These are phyloP conservation scores for Pleurozium schreberi DNA, from an alignment of 225 moss, liverwort and hornwort genomes.

Conservation along the genomic window DNA sequence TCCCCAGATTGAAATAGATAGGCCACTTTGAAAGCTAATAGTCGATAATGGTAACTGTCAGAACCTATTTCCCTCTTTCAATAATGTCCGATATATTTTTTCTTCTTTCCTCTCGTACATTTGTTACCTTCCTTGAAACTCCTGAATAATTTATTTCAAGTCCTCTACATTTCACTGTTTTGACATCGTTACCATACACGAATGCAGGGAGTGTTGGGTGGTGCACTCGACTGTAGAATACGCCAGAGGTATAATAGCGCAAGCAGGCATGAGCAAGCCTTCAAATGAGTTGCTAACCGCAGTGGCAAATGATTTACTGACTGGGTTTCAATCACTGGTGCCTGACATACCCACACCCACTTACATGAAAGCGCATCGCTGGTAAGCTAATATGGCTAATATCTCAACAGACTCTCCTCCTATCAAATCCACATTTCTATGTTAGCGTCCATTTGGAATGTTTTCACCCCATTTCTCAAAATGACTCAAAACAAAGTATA, in stretches of 20 bases:
- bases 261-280: constrained; percentile 72
- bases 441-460: neutral
- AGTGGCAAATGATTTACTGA: constrained; percentile 59
- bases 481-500: too few relatives aligned
- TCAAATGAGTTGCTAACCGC: constrained; percentile 47
- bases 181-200: too few relatives aligned
- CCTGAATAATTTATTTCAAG: neutral
- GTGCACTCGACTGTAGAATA: constrained; percentile 72
- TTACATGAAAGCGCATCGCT: constrained; percentile 79
- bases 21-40: neutral
- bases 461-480: neutral
- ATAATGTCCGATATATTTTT: neutral
- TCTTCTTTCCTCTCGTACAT: too few relatives aligned
- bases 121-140: neutral
- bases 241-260: constrained; percentile 37
- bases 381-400: constrained; percentile 17
- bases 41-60: neutral
- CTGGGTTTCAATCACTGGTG: constrained; percentile 58
- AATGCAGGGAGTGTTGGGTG: constrained; percentile 97
- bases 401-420: neutral
- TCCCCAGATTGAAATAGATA: neutral
- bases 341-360: constrained; percentile 47
- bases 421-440: neutral
- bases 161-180: too few relatives aligned
- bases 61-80: neutral